Conservation (phyloP, 768 basidiomycete genomes). For the Hypsizygus marmoreus region DNA sequence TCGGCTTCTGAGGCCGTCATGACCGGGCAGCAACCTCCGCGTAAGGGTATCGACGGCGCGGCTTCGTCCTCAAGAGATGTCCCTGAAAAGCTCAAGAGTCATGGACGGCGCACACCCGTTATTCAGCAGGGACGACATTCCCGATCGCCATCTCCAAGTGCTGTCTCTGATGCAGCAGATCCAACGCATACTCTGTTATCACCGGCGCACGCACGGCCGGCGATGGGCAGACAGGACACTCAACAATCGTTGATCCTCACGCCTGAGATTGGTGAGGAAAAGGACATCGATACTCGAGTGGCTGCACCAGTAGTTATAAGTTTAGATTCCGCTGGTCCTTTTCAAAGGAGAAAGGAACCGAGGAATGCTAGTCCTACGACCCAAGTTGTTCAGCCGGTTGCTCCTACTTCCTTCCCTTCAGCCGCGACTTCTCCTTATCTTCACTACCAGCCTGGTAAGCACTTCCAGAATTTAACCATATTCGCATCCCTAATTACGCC, state of each 20-base stretch:
- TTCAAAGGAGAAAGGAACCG: constrained; percentile 13
- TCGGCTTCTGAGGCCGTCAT: constrained; percentile 49
- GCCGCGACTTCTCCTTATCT: constrained; percentile 45
- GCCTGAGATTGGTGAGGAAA: constrained; percentile 63
- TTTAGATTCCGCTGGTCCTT: constrained; percentile 30
- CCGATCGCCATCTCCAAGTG: constrained; percentile 33
- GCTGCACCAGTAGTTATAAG: constrained; percentile 63
- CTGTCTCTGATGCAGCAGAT: constrained; percentile 22
- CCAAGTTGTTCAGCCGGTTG: constrained; percentile 26
- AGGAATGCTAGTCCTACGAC: constrained; percentile 26
- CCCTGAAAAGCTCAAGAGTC: constrained; percentile 21
- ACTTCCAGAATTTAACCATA: background rate
- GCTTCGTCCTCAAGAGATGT: constrained; percentile 12
- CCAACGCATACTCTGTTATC: constrained; percentile 31
- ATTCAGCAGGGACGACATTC: constrained; percentile 33
- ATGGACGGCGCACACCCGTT: constrained; percentile 28
- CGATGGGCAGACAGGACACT: constrained; percentile 6
- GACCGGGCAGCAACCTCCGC: constrained; percentile 16
- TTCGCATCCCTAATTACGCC: no score
- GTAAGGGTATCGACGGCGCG: no score
- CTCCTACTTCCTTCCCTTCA: constrained; percentile 26
- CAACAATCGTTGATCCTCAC: constrained; percentile 44
- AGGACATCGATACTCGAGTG: constrained; percentile 60
- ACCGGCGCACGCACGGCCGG: constrained; percentile 20
- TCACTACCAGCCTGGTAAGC: constrained; percentile 61